Evolutionary conservation across 1,284 basidiomycete species (phyloP), one percentile per base, ranked within the genome.

Genomic region (Apiotrichum sp.): DNA sequence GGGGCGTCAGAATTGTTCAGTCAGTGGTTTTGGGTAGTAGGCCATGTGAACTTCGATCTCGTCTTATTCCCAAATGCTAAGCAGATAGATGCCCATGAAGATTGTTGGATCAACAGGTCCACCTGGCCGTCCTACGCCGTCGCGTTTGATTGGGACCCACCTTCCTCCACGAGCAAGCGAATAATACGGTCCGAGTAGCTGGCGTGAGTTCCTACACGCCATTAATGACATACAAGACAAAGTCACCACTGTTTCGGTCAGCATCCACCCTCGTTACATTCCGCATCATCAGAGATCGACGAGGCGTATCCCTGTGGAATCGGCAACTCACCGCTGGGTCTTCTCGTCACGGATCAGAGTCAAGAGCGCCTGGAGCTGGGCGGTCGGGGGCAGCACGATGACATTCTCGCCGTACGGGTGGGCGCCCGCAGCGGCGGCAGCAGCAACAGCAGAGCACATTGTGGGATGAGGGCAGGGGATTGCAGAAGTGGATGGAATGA

Each of bases 301-400:
- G 22, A 22, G 22, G 22, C 22, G 22, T 22, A 22, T 22, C 22
- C 22, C 22, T 22, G 22, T 22, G 22, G 22, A 22, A 22, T 8
- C 40, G 10, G 10, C 47, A 22, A 55, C 70, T 57, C 52, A 78
- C 77, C 78, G 62, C 38, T 73, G 83, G 2, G 91, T 93, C 55
- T 84, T 82, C 77, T 86, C 89, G 74, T 93, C 85, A 49, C 93
- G 79, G 71, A 98, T 95, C 77, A 97, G 95, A 13, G 96, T 98
- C 76, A 96, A 88, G 16, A 98, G 80, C 0, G 93, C 93, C 75
- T 98, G 93, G 35, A 98, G 85, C 78, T 96, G 92, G 3, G 88
- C 84, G 0, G 93, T 97, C 5, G 75, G 70, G 0, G 72, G 70
- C 3, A 77, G 59, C 9, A 77, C 68, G 36, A 75, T 59, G 13